Percentiles rank a stretch among this genome's conserved stretches.
phyloP scores from a whole-genome alignment of 306 rosid species.

The Amphicarpaea edgeworthii region DNA sequence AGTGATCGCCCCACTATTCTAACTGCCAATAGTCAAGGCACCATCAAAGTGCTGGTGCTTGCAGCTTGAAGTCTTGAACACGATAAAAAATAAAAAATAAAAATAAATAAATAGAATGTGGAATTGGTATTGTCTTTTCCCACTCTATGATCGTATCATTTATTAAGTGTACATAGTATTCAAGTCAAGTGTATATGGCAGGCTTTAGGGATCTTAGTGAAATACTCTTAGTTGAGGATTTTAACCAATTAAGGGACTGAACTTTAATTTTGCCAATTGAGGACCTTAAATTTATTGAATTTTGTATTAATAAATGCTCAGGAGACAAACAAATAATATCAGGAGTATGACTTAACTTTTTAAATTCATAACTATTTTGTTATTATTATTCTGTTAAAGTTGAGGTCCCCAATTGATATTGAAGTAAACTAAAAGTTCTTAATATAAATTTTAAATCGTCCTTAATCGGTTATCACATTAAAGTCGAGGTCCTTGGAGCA shows the following conservation, averaged over 20 bases:
- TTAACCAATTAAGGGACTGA: conserved; percentile 4
- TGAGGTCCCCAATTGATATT: not conserved
- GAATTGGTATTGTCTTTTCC: conserved; percentile 31
- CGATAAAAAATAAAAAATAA: conserved; percentile 20
- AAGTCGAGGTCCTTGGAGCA: not conserved
- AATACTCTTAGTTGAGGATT: conserved; percentile 22
- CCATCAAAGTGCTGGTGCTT: conserved; percentile 92
- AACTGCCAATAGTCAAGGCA: conserved; percentile 97
- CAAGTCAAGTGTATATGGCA: conserved; percentile 50
- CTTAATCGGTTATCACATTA: conserved; percentile 1
- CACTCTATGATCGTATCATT: conserved; percentile 16
- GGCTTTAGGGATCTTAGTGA: conserved; percentile 43
- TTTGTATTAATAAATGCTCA: not conserved
- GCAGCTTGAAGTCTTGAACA: conserved; percentile 77
- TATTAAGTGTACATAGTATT: conserved; percentile 48
- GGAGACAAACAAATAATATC: too few relatives aligned
- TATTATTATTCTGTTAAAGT: not conserved
- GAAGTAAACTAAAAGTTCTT: not conserved
- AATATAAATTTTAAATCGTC: not conserved
- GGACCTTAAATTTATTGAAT: conserved; percentile 35
- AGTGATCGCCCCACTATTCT: conserved; percentile 92
- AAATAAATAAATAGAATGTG: conserved; percentile 26
- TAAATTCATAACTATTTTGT: not conserved
- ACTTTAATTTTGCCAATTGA: conserved; percentile 27
- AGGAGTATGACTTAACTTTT: not conserved